These are phyloP conservation scores for Fusarium subglutinans DNA, from an alignment of 2,329 filamentous ascomycete species.

Conservation along the genomic window DNA sequence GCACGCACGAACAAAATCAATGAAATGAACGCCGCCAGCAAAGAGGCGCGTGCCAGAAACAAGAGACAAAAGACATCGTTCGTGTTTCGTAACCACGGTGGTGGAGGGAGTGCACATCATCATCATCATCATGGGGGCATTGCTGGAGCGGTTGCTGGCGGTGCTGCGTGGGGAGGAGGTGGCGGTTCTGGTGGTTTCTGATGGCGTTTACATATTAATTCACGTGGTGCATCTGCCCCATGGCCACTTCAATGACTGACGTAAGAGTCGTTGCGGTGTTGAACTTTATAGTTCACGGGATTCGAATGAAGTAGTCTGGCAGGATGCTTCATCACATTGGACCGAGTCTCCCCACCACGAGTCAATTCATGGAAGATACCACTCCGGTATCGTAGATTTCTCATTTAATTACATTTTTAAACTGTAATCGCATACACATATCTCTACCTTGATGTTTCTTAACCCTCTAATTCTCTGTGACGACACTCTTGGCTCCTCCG, in stretches of 20 bases:
- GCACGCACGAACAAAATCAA: neutral
- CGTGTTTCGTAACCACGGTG: neutral
- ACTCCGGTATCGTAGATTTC: no score
- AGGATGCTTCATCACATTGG: no score
- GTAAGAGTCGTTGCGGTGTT: neutral
- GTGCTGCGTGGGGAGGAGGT: neutral
- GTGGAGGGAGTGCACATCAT: neutral
- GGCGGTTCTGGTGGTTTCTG: neutral
- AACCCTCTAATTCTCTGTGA: neutral
- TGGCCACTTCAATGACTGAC: neutral
- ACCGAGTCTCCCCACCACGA: no score
- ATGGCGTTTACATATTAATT: neutral
- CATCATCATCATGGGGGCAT: neutral
- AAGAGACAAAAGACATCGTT: neutral
- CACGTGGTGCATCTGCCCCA: no score
- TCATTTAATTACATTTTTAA: neutral
- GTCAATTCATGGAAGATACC: neutral
- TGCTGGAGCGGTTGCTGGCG: neutral
- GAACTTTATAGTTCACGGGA: neutral
- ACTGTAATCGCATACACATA: neutral
- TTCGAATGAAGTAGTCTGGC: neutral
- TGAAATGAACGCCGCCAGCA: neutral
- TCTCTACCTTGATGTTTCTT: neutral
- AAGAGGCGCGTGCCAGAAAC: neutral
- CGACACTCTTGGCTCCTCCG: constrained; percentile 3